Conservation (phyloP, 768 basidiomycete genomes). For the Amanita rimosa region DNA sequence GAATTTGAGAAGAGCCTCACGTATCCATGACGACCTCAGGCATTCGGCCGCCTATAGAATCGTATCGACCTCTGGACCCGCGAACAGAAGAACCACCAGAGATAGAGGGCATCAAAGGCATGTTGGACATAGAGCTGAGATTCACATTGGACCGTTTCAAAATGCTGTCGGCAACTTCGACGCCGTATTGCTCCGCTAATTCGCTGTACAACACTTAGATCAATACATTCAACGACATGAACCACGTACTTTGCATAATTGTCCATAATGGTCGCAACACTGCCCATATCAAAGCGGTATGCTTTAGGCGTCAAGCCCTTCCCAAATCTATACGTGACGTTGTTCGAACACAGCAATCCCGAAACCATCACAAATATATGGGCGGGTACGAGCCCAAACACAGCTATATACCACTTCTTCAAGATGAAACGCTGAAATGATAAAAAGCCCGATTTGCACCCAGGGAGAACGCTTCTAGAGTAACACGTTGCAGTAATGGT, state of each 20-base stretch:
- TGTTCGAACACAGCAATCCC: conserved; percentile 63
- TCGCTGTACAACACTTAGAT: conserved; percentile 26
- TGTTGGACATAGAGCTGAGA: conserved; percentile 13
- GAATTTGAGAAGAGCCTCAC: background rate
- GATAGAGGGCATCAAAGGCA: conserved; percentile 1
- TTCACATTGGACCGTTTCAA: conserved; percentile 34
- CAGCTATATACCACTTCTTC: conserved; percentile 48
- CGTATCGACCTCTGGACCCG: background rate
- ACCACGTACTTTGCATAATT: conserved; percentile 60
- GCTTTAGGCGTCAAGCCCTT: conserved; percentile 86
- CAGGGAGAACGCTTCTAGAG: conserved; percentile 54
- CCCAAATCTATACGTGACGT: conserved; percentile 78
- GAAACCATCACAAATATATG: conserved; percentile 55
- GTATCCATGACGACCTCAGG: background rate
- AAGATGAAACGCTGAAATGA: conserved; percentile 44
- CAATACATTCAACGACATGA: too few relatives aligned
- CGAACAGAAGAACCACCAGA: background rate
- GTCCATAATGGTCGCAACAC: conserved; percentile 78
- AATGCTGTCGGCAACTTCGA: conserved; percentile 43
- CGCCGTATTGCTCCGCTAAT: conserved; percentile 58
- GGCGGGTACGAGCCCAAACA: conserved; percentile 56
- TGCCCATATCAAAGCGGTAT: conserved; percentile 58
- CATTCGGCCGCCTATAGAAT: background rate
- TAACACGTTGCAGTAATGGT: conserved; percentile 66
- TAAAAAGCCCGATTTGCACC: conserved; percentile 61